Evolutionary conservation across 1,284 basidiomycete genomes (phyloP).

Genomic region (Gymnopus androsaceus): DNA sequence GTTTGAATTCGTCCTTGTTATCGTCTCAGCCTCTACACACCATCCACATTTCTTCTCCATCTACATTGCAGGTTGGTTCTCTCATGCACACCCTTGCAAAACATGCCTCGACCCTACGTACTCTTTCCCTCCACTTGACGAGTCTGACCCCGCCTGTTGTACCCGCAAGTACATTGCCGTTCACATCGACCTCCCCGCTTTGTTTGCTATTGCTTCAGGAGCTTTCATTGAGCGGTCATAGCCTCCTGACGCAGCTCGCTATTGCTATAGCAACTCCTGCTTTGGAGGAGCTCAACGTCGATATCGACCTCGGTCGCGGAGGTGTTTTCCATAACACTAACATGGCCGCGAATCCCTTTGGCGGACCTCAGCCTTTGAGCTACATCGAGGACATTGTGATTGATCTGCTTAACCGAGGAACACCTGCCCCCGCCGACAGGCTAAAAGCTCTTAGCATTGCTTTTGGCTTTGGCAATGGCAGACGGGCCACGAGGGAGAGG

Average conservation of each 20-base stretch:
- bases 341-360: neutral
- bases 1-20: constrained; percentile 49
- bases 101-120: constrained; percentile 53
- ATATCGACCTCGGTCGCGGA: constrained; percentile 56
- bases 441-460: constrained; percentile 59
- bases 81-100: constrained; percentile 60
- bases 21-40: constrained; percentile 67
- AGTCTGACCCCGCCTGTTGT: constrained; percentile 60
- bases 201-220: constrained; percentile 53
- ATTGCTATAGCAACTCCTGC: constrained; percentile 60
- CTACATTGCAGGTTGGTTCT: constrained; percentile 65
- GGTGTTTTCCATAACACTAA: neutral
- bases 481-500: constrained; percentile 9
- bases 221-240: constrained; percentile 65
- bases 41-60: constrained; percentile 73
- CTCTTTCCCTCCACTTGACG: constrained; percentile 60
- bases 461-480: constrained; percentile 43
- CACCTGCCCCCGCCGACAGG: constrained; percentile 49
- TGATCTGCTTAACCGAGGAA: constrained; percentile 50
- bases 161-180: constrained; percentile 32
- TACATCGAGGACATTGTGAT: constrained; percentile 67
- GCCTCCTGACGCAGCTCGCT: constrained; percentile 60
- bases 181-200: constrained; percentile 38
- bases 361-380: constrained; percentile 24
- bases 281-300: constrained; percentile 57